phyloP scores from a whole-genome alignment of 2,329 filamentous ascomycete genomes.

The Colletotrichum sp. region DNA sequence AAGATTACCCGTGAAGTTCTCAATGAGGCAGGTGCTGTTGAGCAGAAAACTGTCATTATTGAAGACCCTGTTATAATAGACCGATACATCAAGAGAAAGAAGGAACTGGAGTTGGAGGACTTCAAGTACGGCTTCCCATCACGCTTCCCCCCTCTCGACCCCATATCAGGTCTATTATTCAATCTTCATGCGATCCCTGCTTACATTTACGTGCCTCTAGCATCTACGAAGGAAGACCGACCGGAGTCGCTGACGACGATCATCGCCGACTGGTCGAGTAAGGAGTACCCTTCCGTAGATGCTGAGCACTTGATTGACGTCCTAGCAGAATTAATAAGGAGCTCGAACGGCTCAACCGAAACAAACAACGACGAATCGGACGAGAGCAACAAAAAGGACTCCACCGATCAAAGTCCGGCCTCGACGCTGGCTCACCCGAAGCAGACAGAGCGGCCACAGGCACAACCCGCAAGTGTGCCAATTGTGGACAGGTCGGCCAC shows the following conservation, averaged over 20 bases:
- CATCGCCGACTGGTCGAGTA: slow-evolving; percentile 24
- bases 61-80: slow-evolving; percentile 87
- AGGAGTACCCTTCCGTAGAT: slow-evolving; percentile 7
- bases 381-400: slow-evolving; percentile 88
- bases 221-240: slow-evolving; percentile 24
- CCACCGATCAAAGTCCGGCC: slow-evolving; percentile 38
- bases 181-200: slow-evolving; percentile 19
- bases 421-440: slow-evolving; percentile 57
- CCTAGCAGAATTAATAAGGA: slow-evolving; percentile 70
- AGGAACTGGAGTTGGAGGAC: slow-evolving; percentile 70
- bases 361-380: slow-evolving; percentile 87
- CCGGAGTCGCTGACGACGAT: slow-evolving; percentile 21
- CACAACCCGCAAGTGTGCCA: slow-evolving; percentile 92
- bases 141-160: background rate
- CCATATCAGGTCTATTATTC: slow-evolving; percentile 10
- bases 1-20: slow-evolving; percentile 73
- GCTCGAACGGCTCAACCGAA: slow-evolving; percentile 83
- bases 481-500: slow-evolving; percentile 94
- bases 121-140: slow-evolving; percentile 21
- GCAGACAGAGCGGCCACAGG: slow-evolving; percentile 60
- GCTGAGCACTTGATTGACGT: slow-evolving; percentile 27
- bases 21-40: slow-evolving; percentile 52
- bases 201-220: slow-evolving; percentile 22
- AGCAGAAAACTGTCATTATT: slow-evolving; percentile 71
- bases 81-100: slow-evolving; percentile 82